These are phyloP conservation scores for Solanum chmielewskii DNA, from an alignment of 257 asterid species.

Conservation along the genomic window DNA sequence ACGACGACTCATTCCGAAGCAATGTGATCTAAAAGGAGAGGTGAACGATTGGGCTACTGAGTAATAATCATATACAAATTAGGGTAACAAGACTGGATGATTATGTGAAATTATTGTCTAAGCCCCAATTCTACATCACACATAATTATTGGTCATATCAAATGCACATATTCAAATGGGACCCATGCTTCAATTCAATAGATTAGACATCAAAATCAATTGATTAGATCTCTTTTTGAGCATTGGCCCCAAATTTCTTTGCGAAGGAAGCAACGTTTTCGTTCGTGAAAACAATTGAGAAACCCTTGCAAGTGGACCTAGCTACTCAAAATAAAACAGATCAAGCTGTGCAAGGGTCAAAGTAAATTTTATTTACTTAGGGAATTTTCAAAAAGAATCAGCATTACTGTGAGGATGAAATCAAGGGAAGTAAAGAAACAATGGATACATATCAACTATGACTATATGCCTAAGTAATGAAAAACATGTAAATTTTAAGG, in stretches of 20 bases:
- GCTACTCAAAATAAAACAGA: not conserved
- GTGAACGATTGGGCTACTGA: not conserved
- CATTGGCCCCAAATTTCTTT: no score
- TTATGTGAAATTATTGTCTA: not conserved
- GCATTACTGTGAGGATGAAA: not conserved
- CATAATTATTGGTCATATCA: not conserved
- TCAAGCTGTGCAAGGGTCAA: not conserved
- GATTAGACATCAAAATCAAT: not conserved
- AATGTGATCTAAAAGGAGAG: not conserved
- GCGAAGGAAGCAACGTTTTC: not conserved
- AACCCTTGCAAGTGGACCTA: not conserved
- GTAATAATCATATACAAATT: not conserved
- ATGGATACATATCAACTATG: not conserved
- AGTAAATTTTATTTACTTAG: no score
- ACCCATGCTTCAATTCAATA: no score
- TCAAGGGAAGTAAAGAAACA: no score
- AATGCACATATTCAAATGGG: not conserved
- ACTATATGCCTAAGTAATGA: no score
- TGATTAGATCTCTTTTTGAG: no score
- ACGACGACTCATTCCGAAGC: not conserved
- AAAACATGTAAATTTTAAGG: not conserved
- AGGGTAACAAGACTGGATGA: not conserved
- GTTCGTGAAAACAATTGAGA: no score
- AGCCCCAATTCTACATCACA: not conserved
- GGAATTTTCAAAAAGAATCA: no score